These are phyloP conservation scores for Colletotrichum sp. DNA, from an alignment of 2,329 filamentous ascomycete genomes.

Conservation along the genomic window DNA sequence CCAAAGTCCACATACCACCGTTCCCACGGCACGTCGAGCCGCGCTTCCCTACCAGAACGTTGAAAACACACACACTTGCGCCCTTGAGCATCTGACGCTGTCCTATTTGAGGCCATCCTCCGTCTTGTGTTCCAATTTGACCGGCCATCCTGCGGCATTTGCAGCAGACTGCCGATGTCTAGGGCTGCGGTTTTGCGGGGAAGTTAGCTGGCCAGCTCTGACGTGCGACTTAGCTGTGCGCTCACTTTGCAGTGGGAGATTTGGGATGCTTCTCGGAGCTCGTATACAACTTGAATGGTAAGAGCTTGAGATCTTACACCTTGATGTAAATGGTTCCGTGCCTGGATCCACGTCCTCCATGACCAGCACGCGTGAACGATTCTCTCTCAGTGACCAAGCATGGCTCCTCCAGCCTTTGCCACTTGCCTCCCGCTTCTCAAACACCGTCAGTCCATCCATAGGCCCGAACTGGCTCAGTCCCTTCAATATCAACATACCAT, in stretches of 20 bases:
- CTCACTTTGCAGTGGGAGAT: neutral
- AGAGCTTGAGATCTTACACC: neutral
- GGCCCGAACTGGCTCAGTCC: neutral
- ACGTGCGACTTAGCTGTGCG: neutral
- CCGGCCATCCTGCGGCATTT: neutral
- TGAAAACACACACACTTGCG: neutral
- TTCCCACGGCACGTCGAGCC: neutral
- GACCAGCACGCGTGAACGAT: accelerated
- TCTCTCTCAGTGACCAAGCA: neutral
- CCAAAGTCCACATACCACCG: neutral
- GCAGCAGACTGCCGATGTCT: neutral
- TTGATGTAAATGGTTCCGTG: neutral
- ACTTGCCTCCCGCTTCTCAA: neutral
- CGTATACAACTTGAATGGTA: accelerated
- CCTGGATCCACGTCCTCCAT: neutral
- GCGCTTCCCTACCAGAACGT: neutral
- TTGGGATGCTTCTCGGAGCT: neutral
- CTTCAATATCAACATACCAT: neutral
- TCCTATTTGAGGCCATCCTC: neutral
- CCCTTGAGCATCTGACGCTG: neutral
- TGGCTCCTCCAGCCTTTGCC: neutral
- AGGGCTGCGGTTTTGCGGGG: neutral
- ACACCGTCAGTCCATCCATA: neutral
- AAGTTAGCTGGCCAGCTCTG: neutral
- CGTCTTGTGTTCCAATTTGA: neutral